These are phyloP conservation scores for Monilinia polystroma DNA, from an alignment of 2,329 filamentous ascomycete genomes.

Conservation along the genomic window DNA sequence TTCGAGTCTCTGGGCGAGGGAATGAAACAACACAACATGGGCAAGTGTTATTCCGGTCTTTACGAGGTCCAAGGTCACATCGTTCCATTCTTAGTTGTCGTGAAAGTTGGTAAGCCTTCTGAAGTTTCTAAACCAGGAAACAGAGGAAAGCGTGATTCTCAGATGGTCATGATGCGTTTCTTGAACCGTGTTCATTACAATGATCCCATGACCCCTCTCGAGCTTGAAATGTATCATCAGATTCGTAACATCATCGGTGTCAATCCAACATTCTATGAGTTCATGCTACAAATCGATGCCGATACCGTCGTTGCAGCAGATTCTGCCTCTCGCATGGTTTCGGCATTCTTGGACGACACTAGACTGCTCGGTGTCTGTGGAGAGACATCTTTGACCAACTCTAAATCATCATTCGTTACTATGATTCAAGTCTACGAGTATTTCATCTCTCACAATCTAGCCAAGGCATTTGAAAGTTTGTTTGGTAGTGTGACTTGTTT, in stretches of 20 bases:
- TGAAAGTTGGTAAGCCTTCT: conserved; percentile 90
- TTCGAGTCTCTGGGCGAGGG: conserved; percentile 96
- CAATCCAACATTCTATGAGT: conserved; percentile 98
- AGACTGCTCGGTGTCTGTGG: conserved; percentile 92
- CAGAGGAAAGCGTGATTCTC: conserved; percentile 98
- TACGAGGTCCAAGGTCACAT: conserved; percentile 99
- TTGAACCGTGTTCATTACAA: conserved; percentile 99
- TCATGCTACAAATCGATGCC: conserved; percentile 92
- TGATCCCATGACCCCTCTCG: conserved; percentile 89
- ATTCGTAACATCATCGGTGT: conserved; percentile 98
- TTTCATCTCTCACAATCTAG: conserved; percentile 96
- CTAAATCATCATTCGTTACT: conserved; percentile 88
- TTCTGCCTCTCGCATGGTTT: conserved; percentile 87
- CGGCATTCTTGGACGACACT: conserved; percentile 87
- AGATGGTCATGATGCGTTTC: conserved; percentile 98
- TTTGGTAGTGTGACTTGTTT: conserved; percentile 97
- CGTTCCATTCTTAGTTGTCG: conserved; percentile 92
- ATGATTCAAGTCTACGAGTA: conserved; percentile 99
- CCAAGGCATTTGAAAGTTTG: conserved; percentile 94
- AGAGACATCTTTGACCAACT: conserved; percentile 90
- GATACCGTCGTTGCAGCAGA: conserved; percentile 92
- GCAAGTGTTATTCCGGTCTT: conserved; percentile 94
- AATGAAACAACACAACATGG: conserved; percentile 98
- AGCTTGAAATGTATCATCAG: conserved; percentile 98
- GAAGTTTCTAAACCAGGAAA: conserved; percentile 79